These are phyloP conservation scores for Orbilia javanica DNA, from an alignment of 2,329 filamentous ascomycete genomes.

Conservation along the genomic window DNA sequence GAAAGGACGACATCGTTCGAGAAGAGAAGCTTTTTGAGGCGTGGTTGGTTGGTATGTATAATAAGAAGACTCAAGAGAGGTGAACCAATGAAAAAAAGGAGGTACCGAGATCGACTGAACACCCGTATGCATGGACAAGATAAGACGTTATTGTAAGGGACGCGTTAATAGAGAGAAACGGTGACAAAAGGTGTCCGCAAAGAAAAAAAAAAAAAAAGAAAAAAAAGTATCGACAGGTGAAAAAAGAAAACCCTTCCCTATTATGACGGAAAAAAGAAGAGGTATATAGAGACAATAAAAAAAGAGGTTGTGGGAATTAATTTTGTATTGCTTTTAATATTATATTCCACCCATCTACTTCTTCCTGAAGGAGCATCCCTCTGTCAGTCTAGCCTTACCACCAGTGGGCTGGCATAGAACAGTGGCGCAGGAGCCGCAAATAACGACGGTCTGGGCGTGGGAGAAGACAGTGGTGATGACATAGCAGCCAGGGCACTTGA, in stretches of 20 bases:
- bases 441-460: slow-evolving; percentile 99
- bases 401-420: slow-evolving; percentile 99
- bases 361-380: slow-evolving; percentile 99
- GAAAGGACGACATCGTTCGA: slow-evolving; percentile 5
- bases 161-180: slow-evolving; percentile 20
- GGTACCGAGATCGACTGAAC: slow-evolving; percentile 55
- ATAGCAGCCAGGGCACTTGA: slow-evolving; percentile 99
- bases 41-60: slow-evolving; percentile 10
- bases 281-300: slow-evolving; percentile 65
- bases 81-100: slow-evolving; percentile 33
- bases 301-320: slow-evolving; percentile 64
- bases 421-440: slow-evolving; percentile 99
- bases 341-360: slow-evolving; percentile 80
- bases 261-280: slow-evolving; percentile 50
- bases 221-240: slow-evolving; percentile 36
- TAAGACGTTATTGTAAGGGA: slow-evolving; percentile 45
- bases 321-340: slow-evolving; percentile 34
- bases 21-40: slow-evolving; percentile 20
- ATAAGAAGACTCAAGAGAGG: slow-evolving; percentile 22
- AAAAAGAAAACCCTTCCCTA: slow-evolving; percentile 33
- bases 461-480: slow-evolving; percentile 99
- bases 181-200: slow-evolving; percentile 2
- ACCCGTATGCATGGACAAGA: slow-evolving; percentile 57
- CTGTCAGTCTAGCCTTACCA: slow-evolving; percentile 98
- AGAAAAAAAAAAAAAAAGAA: slow-evolving; percentile 28